Evolutionary conservation across 2,329 filamentous ascomycete species (phyloP), one percentile per base, ranked within the genome.

Genomic region (Aspergillus novoparasiticus): DNA sequence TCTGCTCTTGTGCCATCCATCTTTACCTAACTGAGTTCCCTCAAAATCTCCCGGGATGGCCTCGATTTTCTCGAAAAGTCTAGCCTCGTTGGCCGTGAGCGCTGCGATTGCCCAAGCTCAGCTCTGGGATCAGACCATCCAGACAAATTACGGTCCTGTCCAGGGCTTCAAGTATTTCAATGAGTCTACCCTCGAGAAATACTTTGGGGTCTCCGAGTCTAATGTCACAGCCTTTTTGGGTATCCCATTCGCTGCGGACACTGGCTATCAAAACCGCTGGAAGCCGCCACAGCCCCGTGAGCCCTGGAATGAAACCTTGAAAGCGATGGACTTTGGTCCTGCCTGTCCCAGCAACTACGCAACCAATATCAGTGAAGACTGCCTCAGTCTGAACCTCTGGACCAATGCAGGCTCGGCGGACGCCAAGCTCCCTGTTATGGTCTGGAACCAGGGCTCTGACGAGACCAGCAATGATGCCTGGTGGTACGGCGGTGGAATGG

Each of bases 371-470:
- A 75, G 72, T 36, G 75, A 77, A 58, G 73, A 76, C 60, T 77
- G 75, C 34, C 66, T 78, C 11, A 75, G 66, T 32, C 65, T 76
- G 12, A 77, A 76, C 32, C 63, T 76, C 23, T 75, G 72, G 73
- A 73, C 69, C 32, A 70, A 69, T 30, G 69, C 73, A 6, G 58
- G 61, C 16, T 66, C 64, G 1, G 50, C 63, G 1, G 54, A 63
- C 48, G 70, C 62, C 11, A 73, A 70, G 50, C 65, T 75, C 0
- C 73, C 71, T 4, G 72, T 74, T 10, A 68, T 75, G 55, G 64
- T 74, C 11, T 76, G 71, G 69, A 76, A 71, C 41, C 69, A 75
- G 58, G 71, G 70, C 19, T 69, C 69, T 21, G 69, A 71, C 19
- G 70, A 72, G 43, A 72, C 69, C 16, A 72, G 69, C n/a, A 59